These are phyloP conservation scores for Entomortierella parvispora DNA, from an alignment of 192 early-diverging fungal species.

Conservation along the genomic window DNA sequence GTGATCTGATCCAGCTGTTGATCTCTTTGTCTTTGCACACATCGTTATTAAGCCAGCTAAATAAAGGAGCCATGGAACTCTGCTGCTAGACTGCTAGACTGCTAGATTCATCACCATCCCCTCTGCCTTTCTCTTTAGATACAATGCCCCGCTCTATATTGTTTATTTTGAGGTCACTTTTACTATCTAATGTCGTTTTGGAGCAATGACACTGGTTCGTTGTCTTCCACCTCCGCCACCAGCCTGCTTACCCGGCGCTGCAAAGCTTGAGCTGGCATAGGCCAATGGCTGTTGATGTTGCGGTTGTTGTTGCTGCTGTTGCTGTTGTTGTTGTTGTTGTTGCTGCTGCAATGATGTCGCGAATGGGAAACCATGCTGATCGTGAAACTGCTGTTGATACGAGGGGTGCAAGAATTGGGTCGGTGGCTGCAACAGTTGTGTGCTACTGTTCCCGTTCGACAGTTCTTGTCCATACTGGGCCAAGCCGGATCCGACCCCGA, in stretches of 20 bases:
- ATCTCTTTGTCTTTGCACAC: too few species aligned
- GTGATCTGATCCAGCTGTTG: too few species aligned
- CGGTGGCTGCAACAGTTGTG: constrained; percentile 20
- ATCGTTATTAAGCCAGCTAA: too few species aligned
- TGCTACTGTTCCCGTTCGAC: constrained; percentile 33
- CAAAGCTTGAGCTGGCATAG: constrained; percentile 45
- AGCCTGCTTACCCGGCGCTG: constrained; percentile 10
- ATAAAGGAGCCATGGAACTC: too few species aligned
- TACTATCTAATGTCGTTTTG: constrained; percentile 38
- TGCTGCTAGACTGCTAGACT: too few species aligned
- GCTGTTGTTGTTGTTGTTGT: constrained; percentile 8
- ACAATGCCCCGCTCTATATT: too few species aligned
- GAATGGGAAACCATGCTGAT: not conserved
- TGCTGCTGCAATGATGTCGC: not conserved
- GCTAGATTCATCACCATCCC: too few species aligned
- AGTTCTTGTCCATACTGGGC: constrained; percentile 25
- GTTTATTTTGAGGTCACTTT: too few species aligned
- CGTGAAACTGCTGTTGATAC: not conserved
- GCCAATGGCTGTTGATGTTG: constrained; percentile 9
- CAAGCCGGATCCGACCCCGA: constrained; percentile 23
- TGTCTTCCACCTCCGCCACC: constrained; percentile 33
- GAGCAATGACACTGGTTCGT: constrained; percentile 40
- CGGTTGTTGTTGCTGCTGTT: not conserved
- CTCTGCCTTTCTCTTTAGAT: too few species aligned
- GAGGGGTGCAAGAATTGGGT: not conserved